A percentile compares a stretch with the other conserved stretches of the same genome.
Evolutionary conservation across 352 stramenopile genomes (phyloP).

Genomic region (Globisporangium echinulatum): DNA sequence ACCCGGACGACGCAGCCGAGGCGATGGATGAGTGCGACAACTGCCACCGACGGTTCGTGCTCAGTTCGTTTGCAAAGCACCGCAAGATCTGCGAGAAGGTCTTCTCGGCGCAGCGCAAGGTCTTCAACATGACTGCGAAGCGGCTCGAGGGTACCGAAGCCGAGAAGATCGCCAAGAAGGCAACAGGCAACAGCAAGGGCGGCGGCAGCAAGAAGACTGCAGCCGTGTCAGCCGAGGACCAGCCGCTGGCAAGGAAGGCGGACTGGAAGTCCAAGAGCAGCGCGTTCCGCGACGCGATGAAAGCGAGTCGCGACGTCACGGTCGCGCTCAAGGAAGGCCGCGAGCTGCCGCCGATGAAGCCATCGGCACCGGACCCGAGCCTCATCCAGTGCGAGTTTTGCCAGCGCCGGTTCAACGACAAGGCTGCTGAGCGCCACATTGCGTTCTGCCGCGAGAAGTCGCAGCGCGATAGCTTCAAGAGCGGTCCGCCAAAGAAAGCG

Average conservation of each 20-base stretch:
- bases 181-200: constrained; percentile 17
- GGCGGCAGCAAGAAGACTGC: constrained; percentile 15
- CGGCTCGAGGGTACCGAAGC: constrained; percentile 61
- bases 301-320: constrained; percentile 56
- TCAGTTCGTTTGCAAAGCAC: constrained; percentile 70
- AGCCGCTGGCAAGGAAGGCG: constrained; percentile 49
- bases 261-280: constrained; percentile 88
- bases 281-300: constrained; percentile 86
- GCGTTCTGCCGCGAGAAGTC: constrained; percentile 86
- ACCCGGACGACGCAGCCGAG: constrained; percentile 36
- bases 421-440: constrained; percentile 89
- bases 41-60: constrained; percentile 82
- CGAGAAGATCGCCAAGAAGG: constrained; percentile 57
- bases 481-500: constrained; percentile 30
- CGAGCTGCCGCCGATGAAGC: constrained; percentile 47
- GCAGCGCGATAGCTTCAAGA: constrained; percentile 40
- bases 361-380: constrained; percentile 66
- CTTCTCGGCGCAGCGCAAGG: constrained; percentile 76
- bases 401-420: constrained; percentile 88
- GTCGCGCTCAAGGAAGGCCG: constrained; percentile 66
- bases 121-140: constrained; percentile 83
- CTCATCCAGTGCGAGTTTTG: constrained; percentile 91
- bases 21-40: constrained; percentile 70
- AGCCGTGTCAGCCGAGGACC: constrained; percentile 23
- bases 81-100: constrained; percentile 85